Base-by-base conservation (phyloP, 306 rosid genomes). In the Inga laurina region DNA sequence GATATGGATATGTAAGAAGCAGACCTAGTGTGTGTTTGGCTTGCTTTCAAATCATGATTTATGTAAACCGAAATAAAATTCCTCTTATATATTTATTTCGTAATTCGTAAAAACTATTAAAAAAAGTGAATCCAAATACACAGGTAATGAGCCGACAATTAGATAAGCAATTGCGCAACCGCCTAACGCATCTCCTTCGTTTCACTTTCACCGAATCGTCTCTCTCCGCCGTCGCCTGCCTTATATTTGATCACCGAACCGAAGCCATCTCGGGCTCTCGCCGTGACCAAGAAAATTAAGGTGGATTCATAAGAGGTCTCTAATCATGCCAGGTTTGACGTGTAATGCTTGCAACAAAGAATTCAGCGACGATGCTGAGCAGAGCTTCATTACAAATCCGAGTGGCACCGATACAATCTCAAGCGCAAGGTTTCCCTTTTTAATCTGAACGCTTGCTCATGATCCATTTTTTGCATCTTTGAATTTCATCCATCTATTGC, bases 401-500 rank as follows among this genome's bases (percentile, higher is more conserved):
- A 97, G 81, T 97, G 97, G 99, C 99, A 94, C 85, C 97, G 98
- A 72, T 97, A 94, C 90, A 97, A 97, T 73, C 99, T 97, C 89
- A 97, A 94, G 90, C 98, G 97, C 97, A 97, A 97, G 98, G 99
- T 94, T 82, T 22, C 43, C 4, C 39, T 65, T 2, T 62, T 49
- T 2, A 16, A 6, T 62, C 4, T 5, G 2, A 9, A 34, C 15
- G 16, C 35, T 41, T 76, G 9, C 3, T 68, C 46, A 18, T 16
- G 1, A 15, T 67, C 45, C 22, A 2, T 35, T 70, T n/a, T 4
- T 27, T 2, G 24, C 44, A 10, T 52, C 34, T 75, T 44, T 4
- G 8, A 18, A 7, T 37, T 78, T 4, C 14, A 10, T 74, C 39
- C 44, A 71, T 69, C 19, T 45, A 3, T 75, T 66, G 7, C 34